Evolutionary conservation across 2,329 filamentous ascomycete genomes (phyloP).

Genomic region (Penicillium sp.): DNA sequence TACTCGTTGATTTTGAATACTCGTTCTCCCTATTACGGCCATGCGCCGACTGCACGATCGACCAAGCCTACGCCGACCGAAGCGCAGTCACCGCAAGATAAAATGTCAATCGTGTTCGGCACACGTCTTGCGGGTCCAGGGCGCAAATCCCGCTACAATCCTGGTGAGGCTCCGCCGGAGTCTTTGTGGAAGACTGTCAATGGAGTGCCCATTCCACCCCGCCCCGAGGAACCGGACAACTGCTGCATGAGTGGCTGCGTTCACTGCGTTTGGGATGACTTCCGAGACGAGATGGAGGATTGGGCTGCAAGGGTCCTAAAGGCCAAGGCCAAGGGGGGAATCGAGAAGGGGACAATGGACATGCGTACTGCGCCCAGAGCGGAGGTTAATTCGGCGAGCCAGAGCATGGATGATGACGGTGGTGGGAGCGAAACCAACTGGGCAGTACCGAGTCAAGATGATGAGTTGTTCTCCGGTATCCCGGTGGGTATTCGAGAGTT

Average conservation of each 20-base stretch:
- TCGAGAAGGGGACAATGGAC: slow-evolving; percentile 27
- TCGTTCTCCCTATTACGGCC: slow-evolving; percentile 23
- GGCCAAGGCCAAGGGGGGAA: slow-evolving; percentile 48
- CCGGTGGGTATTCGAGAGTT: slow-evolving; percentile 94
- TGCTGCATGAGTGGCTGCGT: slow-evolving; percentile 99
- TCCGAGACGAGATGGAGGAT: slow-evolving; percentile 84
- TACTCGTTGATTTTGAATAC: slow-evolving; percentile 42
- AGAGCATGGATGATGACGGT: slow-evolving; percentile 74
- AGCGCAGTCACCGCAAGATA: slow-evolving; percentile 38
- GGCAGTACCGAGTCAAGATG: slow-evolving; percentile 43
- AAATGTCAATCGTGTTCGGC: slow-evolving; percentile 72
- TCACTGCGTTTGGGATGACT: slow-evolving; percentile 93
- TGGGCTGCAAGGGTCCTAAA: slow-evolving; percentile 66
- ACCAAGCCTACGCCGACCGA: slow-evolving; percentile 14
- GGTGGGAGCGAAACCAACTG: slow-evolving; percentile 69
- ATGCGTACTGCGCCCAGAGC: slow-evolving; percentile 32
- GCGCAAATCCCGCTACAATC: slow-evolving; percentile 53
- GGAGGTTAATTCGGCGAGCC: slow-evolving; percentile 48
- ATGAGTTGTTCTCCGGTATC: slow-evolving; percentile 71
- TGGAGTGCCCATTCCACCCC: slow-evolving; percentile 76
- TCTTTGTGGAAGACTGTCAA: slow-evolving; percentile 60
- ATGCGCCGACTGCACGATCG: slow-evolving; percentile 17
- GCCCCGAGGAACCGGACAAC: slow-evolving; percentile 87
- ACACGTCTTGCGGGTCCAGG: slow-evolving; percentile 69
- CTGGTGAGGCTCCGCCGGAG: slow-evolving; percentile 54